Evolutionary conservation across 148 eudicot species (phyloP).

Genomic region (Euryodendron excelsum): DNA sequence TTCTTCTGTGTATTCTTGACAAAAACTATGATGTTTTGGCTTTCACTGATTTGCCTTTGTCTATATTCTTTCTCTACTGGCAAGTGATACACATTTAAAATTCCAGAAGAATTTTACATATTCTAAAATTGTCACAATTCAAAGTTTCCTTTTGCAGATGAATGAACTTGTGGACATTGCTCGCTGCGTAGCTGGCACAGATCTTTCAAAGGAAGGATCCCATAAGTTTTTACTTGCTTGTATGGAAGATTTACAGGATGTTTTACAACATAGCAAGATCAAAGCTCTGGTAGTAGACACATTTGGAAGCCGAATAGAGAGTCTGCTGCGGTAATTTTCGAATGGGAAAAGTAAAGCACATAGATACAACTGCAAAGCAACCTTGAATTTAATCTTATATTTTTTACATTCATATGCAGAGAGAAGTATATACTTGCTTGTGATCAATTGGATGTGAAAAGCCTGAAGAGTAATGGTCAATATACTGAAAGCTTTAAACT

Average conservation of each 20-base stretch:
- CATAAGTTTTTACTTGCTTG: conserved; percentile 51
- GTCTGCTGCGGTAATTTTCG: conserved; percentile 41
- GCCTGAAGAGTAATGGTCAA: conserved; percentile 21
- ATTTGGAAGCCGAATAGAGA: conserved; percentile 60
- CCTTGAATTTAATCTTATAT: conserved; percentile 5
- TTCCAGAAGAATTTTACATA: neutral
- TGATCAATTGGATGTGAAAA: conserved; percentile 35
- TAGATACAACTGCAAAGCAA: conserved; percentile 13
- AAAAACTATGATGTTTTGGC: neutral
- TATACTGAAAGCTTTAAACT: conserved; percentile 25
- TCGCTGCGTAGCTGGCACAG: conserved; percentile 41
- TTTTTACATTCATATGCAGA: conserved; percentile 34
- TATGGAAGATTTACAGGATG: conserved; percentile 52
- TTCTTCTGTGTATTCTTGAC: conserved; percentile 2
- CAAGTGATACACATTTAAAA: neutral
- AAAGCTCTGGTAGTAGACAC: conserved; percentile 62
- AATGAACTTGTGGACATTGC: conserved; percentile 54
- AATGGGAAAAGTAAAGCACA: neutral
- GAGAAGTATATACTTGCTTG: conserved; percentile 54
- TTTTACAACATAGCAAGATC: conserved; percentile 44
- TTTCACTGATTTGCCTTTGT: neutral
- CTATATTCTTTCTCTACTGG: neutral
- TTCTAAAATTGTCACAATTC: neutral
- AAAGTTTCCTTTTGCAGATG: conserved; percentile 38
- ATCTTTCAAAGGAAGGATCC: conserved; percentile 46